These are phyloP conservation scores for Malus domestica DNA, from an alignment of 306 rosid species.

Conservation along the genomic window DNA sequence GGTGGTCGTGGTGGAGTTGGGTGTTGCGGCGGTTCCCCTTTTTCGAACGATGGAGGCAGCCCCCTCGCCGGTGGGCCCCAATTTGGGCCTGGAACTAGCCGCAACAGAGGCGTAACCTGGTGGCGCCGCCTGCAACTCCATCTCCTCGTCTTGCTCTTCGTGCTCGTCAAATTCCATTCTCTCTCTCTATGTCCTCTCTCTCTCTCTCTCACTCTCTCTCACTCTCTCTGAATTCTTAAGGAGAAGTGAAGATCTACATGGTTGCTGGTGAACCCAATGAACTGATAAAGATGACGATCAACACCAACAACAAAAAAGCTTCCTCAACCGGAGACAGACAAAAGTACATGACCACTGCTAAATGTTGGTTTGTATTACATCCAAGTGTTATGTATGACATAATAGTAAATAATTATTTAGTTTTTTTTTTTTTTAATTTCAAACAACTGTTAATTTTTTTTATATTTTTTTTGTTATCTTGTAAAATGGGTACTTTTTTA, in stretches of 20 bases:
- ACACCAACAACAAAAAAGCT: neutral
- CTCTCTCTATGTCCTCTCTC: neutral
- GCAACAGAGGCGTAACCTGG: constrained; percentile 30
- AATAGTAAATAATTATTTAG: neutral
- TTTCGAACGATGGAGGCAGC: constrained; percentile 13
- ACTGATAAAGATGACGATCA: constrained; percentile 1
- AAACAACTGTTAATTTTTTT: neutral
- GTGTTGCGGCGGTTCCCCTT: neutral
- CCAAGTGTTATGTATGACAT: neutral
- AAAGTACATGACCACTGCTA: neutral
- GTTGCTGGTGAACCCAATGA: neutral
- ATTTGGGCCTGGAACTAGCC: constrained; percentile 18
- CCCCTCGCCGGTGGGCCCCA: constrained; percentile 3
- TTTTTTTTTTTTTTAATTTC: neutral
- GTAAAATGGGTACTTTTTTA: neutral
- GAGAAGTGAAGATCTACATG: constrained; percentile 25
- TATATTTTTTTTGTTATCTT: neutral
- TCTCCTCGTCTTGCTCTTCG: constrained; percentile 58
- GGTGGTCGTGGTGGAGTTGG: neutral
- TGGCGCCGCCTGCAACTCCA: constrained; percentile 31
- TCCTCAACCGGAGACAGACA: constrained; percentile 6
- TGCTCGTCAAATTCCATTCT: constrained; percentile 68
- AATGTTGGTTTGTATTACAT: constrained; percentile 7
- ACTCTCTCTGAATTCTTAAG: neutral
- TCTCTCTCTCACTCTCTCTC: neutral